These are phyloP conservation scores for Diplodia seriata DNA, from an alignment of 2,329 filamentous ascomycete species.

Conservation along the genomic window DNA sequence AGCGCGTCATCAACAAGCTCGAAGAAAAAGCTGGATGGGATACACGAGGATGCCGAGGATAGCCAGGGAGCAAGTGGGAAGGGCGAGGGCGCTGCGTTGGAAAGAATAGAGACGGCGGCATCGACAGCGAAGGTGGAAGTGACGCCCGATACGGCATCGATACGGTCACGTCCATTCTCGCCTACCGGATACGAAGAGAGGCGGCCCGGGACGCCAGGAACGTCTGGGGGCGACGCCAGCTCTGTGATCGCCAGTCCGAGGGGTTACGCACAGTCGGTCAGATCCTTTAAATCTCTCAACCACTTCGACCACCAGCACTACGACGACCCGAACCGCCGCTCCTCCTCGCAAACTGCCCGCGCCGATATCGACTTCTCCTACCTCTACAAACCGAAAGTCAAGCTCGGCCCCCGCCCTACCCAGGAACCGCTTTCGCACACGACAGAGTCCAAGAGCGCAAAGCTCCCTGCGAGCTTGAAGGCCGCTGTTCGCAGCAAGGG, in stretches of 20 bases:
- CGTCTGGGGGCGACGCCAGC: constrained; percentile 35
- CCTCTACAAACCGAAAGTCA: constrained; percentile 78
- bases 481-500: constrained; percentile 41
- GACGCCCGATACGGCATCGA: constrained; percentile 25
- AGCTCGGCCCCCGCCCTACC: constrained; percentile 79
- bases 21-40: constrained; percentile 82
- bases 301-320: constrained; percentile 30
- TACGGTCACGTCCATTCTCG: constrained; percentile 20
- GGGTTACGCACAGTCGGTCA: constrained; percentile 32
- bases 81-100: constrained; percentile 20
- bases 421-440: constrained; percentile 66
- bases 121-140: constrained; percentile 31
- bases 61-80: constrained; percentile 15
- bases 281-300: constrained; percentile 32
- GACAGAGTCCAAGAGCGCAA: constrained; percentile 68
- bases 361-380: constrained; percentile 56
- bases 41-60: constrained; percentile 91
- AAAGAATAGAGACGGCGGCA: constrained; percentile 22
- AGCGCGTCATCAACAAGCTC: constrained; percentile 73
- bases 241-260: constrained; percentile 36
- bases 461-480: constrained; percentile 81
- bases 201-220: constrained; percentile 28
- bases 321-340: constrained; percentile 50
- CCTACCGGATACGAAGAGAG: constrained; percentile 26
- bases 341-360: constrained; percentile 51